Evolutionary conservation across 2,329 filamentous ascomycete genomes (phyloP), one percentile per base, ranked within the genome.

Genomic region (Fusarium albosuccineum): DNA sequence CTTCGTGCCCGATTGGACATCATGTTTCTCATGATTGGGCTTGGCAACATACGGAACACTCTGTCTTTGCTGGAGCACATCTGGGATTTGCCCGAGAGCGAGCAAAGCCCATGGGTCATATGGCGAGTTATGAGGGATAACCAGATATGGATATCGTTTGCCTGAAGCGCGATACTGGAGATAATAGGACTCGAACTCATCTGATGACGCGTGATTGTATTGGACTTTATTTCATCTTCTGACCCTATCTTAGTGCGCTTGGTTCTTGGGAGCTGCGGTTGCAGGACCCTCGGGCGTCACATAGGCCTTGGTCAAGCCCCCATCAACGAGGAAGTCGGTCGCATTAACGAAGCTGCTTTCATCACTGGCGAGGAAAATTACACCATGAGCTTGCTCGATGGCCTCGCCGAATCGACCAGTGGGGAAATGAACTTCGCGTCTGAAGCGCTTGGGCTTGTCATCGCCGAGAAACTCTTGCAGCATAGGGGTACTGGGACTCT

Each of bases 221-320:
- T 42, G 17, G 2, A 42, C 5, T 3, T 27, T 29, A 2, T 5
- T 27, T 45, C 11, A 11, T 5, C 42, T 9, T 11, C 7, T 11
- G 14, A 10, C 5, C 9, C 11, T 14, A 45, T 17, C n/a, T 16
- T 30, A 17, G 14, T 7, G 29, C 27, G 27, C 5, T 13, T 9
- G 5, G 7, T 44, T 26, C 29, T 16, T 30, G 26, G 39, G 16
- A 17, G 39, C 39, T 26, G 17, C 30, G 9, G 5, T 33, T 33
- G 30, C 30, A 33, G 30, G 44, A 8, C 44, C 44, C 10, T 48
- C 44, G 2, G 44, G 9, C 8, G 44, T 48, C n/a, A 48, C 44
- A 3, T 48, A 48, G 6, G 44, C 44, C 44, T 48, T 48, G 29
- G 44, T 48, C 44, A 48, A 22, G 29, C 44, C 44, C 9, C 44